phyloP scores from a whole-genome alignment of 306 rosid genomes.

The Acacia confusa region DNA sequence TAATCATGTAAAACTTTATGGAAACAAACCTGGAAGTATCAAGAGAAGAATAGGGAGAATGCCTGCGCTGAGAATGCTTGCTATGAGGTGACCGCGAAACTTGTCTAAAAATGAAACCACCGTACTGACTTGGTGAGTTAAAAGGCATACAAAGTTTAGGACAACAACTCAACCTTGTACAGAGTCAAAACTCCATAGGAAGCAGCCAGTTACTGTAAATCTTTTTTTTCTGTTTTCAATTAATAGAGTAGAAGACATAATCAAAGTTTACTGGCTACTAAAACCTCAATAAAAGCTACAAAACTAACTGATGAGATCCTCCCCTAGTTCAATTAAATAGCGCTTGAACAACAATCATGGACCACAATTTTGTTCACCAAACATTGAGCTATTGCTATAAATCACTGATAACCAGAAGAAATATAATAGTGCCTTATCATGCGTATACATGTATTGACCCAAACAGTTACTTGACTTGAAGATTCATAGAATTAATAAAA shows the following conservation, averaged over 20 bases:
- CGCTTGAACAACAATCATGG: constrained; percentile 3
- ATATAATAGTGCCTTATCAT: background rate
- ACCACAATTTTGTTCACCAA: constrained; percentile 14
- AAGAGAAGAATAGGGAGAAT: constrained; percentile 98
- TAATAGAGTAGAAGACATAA: constrained; percentile 29
- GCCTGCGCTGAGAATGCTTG: constrained; percentile 99
- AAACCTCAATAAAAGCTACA: constrained; percentile 29
- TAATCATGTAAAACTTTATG: constrained; percentile 47
- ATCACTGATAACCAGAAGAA: background rate
- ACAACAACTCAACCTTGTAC: constrained; percentile 61
- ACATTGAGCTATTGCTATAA: background rate
- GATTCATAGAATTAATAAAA: constrained; percentile 17
- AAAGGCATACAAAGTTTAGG: constrained; percentile 44
- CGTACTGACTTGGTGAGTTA: constrained; percentile 87
- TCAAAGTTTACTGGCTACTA: constrained; percentile 31
- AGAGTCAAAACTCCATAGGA: constrained; percentile 50
- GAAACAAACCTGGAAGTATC: constrained; percentile 82
- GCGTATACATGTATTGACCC: background rate
- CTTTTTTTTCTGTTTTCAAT: constrained; percentile 35
- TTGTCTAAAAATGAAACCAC: constrained; percentile 99
- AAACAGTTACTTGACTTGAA: background rate
- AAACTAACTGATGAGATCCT: constrained; percentile 11
- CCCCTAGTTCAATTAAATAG: constrained; percentile 18
- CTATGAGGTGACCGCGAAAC: constrained; percentile 99
- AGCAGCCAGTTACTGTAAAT: constrained; percentile 40